Base-by-base conservation (phyloP, 164 flowering plant species). In the Chimonanthus praecox region DNA sequence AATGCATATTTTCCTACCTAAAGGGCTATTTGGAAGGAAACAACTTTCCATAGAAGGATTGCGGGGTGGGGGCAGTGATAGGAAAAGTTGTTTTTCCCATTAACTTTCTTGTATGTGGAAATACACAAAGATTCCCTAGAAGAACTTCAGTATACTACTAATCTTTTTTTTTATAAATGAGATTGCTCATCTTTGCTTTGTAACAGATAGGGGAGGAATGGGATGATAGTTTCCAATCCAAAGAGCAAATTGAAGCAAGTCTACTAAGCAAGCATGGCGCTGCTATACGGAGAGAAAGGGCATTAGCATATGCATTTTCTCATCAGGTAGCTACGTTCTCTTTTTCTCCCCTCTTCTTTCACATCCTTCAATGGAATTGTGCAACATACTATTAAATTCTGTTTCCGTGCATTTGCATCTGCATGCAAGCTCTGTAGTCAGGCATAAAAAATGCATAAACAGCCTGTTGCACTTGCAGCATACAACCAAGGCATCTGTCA, bases 181-280 rank as follows among this genome's bases (percentile, higher is more conserved):
- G 8, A 65, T 3, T 70, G 63, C 20, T 63, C 47, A 70, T 51
- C 7, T 48, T 47, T n/a, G 47, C 16, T 62, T 15, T 67, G 64
- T 73, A 20, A 76, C 84, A 94, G 97, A 78, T 84, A 80, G 91
- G 86, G 58, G 94, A 90, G 49, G 90, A 87, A 47, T 95, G 99
- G 99, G 90, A 95, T 84, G 94, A 87, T 75, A 91, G 97, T 72
- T 46, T 81, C 7, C 97, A 85, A 72, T 90, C 97, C 16, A 92
- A 88, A 80, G 96, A 93, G 77, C 87, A 90, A 76, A 69, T 88
- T 78, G 98, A 95, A 79, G 89, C 97, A 54, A 88, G 69, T 49
- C 81, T 91, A 47, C 76, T 82, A 13, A 77, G 72, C 84, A 93
- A 87, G 80, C 85, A 87, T 51, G 99, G 89, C 72, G 99, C 99